Evolutionary conservation across 192 early-diverging fungal genomes (phyloP).

Genomic region (Umbelopsis sp.): DNA sequence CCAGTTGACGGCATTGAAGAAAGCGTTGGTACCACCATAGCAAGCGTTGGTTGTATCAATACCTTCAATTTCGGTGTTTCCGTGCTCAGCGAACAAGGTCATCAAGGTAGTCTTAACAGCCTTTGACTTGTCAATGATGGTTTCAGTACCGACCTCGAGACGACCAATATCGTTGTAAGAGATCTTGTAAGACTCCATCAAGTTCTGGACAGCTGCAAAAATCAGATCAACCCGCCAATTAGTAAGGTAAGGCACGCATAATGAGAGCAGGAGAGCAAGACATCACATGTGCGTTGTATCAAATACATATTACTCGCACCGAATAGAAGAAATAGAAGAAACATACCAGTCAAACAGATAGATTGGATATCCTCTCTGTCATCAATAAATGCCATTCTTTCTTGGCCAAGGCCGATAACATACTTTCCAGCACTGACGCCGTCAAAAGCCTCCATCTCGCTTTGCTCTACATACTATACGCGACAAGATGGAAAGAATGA

Average conservation of each 20-base stretch:
- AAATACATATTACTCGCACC: background rate
- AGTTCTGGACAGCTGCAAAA: conserved; percentile 78
- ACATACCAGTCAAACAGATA: conserved; percentile 79
- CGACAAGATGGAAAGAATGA: background rate
- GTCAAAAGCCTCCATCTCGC: conserved; percentile 82
- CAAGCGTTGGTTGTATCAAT: conserved; percentile 99
- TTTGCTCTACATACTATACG: conserved; percentile 60
- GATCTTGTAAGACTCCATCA: conserved; percentile 94
- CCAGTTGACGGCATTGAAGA: conserved; percentile 99
- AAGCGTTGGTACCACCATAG: conserved; percentile 95
- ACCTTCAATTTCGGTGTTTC: conserved; percentile 94
- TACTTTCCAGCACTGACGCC: conserved; percentile 96
- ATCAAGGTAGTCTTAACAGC: conserved; percentile 96
- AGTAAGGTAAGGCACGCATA: background rate
- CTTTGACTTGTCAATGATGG: conserved; percentile 99
- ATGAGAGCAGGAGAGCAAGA: conserved; percentile 26
- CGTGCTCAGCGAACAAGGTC: conserved; percentile 89
- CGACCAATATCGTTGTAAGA: conserved; percentile 85
- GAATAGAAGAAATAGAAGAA: background rate
- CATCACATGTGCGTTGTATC: background rate
- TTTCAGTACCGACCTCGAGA: conserved; percentile 98
- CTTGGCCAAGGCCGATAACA: conserved; percentile 96
- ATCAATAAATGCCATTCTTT: conserved; percentile 93
- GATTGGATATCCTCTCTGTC: conserved; percentile 96
- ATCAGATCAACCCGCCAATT: conserved; percentile 3